Evolutionary conservation across 768 basidiomycete species (phyloP), one percentile per base, ranked within the genome.

Genomic region (Amanita jacksonii): DNA sequence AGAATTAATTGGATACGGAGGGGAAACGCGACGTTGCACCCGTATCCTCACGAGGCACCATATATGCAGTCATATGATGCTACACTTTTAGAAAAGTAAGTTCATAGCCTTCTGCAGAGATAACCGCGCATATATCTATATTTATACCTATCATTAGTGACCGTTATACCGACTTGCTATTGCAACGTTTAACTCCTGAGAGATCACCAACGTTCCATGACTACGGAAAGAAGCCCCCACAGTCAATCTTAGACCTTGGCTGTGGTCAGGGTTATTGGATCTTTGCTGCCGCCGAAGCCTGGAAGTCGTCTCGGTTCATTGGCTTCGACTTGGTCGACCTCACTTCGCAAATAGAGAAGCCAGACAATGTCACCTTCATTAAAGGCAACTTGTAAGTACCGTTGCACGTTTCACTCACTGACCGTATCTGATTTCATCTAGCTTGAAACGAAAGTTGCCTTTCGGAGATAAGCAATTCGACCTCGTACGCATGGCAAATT

Each of bases 251-350:
- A 5, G 86, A 89, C 53, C 60, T 90, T 9, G 87, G 87, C 2
- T 88, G 85, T 57, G 86, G 87, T 8, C 51, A 71, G 37, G 85
- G 85, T 0, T 55, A 72, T 38, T 90, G 87, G 87, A 65, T 79
- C 4, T 47, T 76, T 0, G 66, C 78, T 38, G 79, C 85, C 3
- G 75, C 81, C 3, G 63, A 56, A 16, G 54, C 60, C n/a, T 90
- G 86, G 86, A 73, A 67, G 16, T 53, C 61, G 32, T 69, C 78
- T 15, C 65, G 67, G 8, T 69, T 88, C 40, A 75, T 73, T 6
- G 85, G 80, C 2, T 65, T 87, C 24, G 84, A 88, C 56, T 58
- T 87, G 18, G 67, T 85, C 1, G 67, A 74, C 42, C 56, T 70
- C 31, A 61, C 63, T 1, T 51, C 65, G 18, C 64, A 69, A 1